Conservation (phyloP, 1,284 basidiomycete species). For the Ustilago curta region DNA sequence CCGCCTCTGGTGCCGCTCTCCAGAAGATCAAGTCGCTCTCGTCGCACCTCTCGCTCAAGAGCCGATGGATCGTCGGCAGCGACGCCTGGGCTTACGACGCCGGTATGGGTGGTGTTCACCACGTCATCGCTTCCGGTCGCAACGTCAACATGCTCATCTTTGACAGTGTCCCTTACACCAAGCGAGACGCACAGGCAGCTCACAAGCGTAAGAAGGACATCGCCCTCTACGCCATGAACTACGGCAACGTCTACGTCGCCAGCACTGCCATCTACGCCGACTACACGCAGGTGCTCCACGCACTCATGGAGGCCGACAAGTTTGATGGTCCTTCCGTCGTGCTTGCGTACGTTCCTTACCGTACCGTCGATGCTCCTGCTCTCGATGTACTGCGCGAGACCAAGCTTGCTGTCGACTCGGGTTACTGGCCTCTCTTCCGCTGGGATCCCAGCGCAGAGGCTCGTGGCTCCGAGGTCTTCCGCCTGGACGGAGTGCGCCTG, state of each 20-base stretch:
- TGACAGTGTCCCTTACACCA: conserved; percentile 88
- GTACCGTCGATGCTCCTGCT: conserved; percentile 77
- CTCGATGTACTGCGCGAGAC: conserved; percentile 94
- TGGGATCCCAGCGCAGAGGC: conserved; percentile 88
- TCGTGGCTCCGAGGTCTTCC: conserved; percentile 84
- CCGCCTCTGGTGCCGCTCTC: conserved; percentile 71
- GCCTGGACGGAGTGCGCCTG: conserved; percentile 90
- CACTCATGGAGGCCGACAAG: conserved; percentile 89
- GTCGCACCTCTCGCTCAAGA: conserved; percentile 53
- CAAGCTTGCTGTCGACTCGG: conserved; percentile 93
- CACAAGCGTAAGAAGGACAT: conserved; percentile 69
- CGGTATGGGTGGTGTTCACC: conserved; percentile 94
- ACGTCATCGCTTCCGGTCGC: conserved; percentile 87
- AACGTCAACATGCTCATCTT: conserved; percentile 96
- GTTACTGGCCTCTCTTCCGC: conserved; percentile 98
- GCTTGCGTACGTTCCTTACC: conserved; percentile 93
- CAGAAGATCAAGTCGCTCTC: conserved; percentile 57
- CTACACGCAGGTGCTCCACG: conserved; percentile 93
- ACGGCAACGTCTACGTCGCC: conserved; percentile 95
- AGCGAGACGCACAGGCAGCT: conserved; percentile 71
- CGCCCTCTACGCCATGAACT: conserved; percentile 90
- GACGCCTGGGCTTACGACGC: conserved; percentile 98
- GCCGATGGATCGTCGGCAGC: conserved; percentile 93
- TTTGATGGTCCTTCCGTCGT: conserved; percentile 92
- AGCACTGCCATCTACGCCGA: conserved; percentile 95